Base-by-base conservation (phyloP, 768 basidiomycete genomes). In the Hortiboletus campestris region DNA sequence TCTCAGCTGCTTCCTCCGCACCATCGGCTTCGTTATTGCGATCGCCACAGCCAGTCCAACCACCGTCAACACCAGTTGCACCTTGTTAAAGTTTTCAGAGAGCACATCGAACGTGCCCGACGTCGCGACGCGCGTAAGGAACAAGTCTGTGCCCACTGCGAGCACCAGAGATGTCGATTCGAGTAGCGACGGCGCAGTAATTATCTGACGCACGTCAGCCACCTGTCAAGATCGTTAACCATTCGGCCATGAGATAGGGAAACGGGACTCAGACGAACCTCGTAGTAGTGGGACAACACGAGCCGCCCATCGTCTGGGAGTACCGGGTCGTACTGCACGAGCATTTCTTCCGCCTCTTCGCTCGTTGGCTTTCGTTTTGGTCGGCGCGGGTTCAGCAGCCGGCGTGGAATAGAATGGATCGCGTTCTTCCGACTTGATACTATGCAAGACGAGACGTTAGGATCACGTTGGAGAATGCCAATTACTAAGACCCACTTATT, bases 81-180 rank as follows among this genome's bases (percentile, higher is more conserved):
- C 78, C 76, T 98, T 97, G 76, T 98, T 98, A 72, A 98, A 98
- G 65, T 78, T 86, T 70, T 94, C 89, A 63, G 83, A 91, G 9
- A 98, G 81, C 25, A 97, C 85, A 66, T 98, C 96, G 64, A 98
- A 98, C 19, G 93, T 92, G 39, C 83, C 85, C 12, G 92, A 94
- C 2, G 95, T 93, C 38, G 90, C 82, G 5, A 91, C 80, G 16
- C 93, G 83, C 12, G 91, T 91, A 28, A 85, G 75, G 80, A 98
- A 98, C 60, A 98, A 77, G 72, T 98, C 96, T 9, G 94, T 78
- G 6, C 96, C 95, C 63, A 86, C 85, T 1, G 86, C 84, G 65
- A 98, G 85, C 28, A 98, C 82, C 7, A 98, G 73, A 0, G 94
- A 94, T 0, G 94, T 98, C 6, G 93, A 95, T 71, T 98, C 96